These are phyloP conservation scores for Daldinia concentrica DNA, from an alignment of 495 filamentous ascomycete genomes.

Conservation along the genomic window DNA sequence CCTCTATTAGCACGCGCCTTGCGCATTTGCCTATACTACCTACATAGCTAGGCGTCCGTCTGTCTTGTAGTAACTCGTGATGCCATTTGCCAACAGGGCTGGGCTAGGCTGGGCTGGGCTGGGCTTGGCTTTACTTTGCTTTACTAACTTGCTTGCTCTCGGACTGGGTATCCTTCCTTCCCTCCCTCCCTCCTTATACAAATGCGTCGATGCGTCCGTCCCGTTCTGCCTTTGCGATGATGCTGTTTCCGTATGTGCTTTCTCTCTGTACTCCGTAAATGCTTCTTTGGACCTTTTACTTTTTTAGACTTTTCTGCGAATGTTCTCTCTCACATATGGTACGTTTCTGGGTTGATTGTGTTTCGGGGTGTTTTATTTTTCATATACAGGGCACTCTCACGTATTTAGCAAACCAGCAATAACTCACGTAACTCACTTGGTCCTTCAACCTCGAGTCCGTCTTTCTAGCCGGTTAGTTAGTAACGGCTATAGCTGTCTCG, in stretches of 20 bases:
- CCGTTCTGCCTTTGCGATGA: conserved; percentile 28
- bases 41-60: conserved; percentile 12
- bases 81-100: neutral
- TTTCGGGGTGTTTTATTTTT: no score
- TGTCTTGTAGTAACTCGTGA: neutral
- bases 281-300: conserved; percentile 19
- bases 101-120: no score
- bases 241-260: conserved; percentile 22
- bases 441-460: neutral
- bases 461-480: neutral
- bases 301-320: conserved; percentile 12
- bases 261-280: conserved; percentile 30
- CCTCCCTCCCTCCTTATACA: conserved; percentile 14
- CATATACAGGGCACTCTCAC: conserved; percentile 19
- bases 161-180: conserved; percentile 27
- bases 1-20: conserved; percentile 22
- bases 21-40: conserved; percentile 24
- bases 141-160: conserved; percentile 9
- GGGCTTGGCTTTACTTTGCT: neutral
- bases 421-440: conserved; percentile 6
- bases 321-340: neutral
- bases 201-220: conserved; percentile 17
- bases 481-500: conserved; percentile 23
- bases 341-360: neutral
- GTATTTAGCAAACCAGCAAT: neutral